Evolutionary conservation across 1,139 yeast genomes (phyloP), one percentile per base, ranked within the genome.

Genomic region (Geotrichum klebahnii): DNA sequence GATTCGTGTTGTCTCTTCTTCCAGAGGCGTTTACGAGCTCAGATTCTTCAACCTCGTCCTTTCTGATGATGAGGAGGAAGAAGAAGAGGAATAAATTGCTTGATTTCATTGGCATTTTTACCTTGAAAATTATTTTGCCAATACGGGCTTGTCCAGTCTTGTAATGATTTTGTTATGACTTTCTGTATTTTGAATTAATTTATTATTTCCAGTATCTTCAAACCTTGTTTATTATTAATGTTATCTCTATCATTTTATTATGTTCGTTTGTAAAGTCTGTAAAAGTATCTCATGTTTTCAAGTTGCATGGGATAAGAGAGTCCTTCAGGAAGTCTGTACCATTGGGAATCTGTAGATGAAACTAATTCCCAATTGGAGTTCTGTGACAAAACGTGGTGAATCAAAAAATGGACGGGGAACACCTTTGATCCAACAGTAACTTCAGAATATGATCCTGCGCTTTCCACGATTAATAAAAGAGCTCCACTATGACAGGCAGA

Each of bases 31-130:
- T 75, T 94, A 92, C 88, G 88, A 87, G 76, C 84, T 94, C 80
- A 90, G 94, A 77, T 94, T 92, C 96, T 94, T 87, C 96, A 89
- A 95, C 77, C 95, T 92, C 75, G 92, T 94, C 71, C 92, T 87
- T 68, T 96, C 90, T 69, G 97, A 92, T 71, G 96, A 88, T 71
- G 96, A 86, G 71, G 97, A 86, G 69, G 73, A 60, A 24, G 55
- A 40, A 3, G 44, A 52, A n/a, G 55, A 52, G 28, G 53, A 52
- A 46, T 43, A 48, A 43, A 38, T n/a, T n/a, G n/a, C n/a, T n/a
- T n/a, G n/a, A n/a, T n/a, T n/a, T n/a, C n/a, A n/a, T n/a, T n/a
- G n/a, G n/a, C n/a, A n/a, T n/a, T n/a, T n/a, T n/a, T n/a, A n/a
- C n/a, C n/a, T n/a, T n/a, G n/a, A n/a, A n/a, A n/a, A n/a, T n/a